Evolutionary conservation across 2,329 filamentous ascomycete species (phyloP).

Genomic region (Ceratocystis eucalypticola): DNA sequence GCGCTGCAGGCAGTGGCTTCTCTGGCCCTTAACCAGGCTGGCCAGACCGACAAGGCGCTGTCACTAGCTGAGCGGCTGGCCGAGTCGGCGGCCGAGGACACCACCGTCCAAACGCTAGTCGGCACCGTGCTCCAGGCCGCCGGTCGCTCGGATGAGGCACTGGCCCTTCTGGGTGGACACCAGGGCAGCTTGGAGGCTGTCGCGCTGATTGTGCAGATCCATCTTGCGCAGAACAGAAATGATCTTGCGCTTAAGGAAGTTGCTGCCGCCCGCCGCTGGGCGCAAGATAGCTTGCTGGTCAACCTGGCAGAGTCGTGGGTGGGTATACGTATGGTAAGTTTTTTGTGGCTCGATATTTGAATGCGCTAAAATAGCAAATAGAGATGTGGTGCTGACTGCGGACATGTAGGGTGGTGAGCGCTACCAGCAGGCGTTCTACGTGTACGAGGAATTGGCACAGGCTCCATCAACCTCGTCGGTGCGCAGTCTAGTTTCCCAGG

Average conservation of each 20-base stretch:
- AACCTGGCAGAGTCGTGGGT: constrained; percentile 96
- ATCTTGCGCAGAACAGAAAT: constrained; percentile 79
- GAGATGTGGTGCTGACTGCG: too few species aligned
- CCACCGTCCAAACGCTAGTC: constrained; percentile 64
- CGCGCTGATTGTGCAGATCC: constrained; percentile 79
- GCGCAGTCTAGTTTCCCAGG: constrained; percentile 69
- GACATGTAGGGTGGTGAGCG: constrained; percentile 66
- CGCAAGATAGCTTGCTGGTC: constrained; percentile 83
- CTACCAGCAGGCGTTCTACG: constrained; percentile 94
- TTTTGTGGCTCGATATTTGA: background rate
- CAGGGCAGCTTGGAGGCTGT: constrained; percentile 72
- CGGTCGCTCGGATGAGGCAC: constrained; percentile 72
- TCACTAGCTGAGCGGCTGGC: constrained; percentile 53
- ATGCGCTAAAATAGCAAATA: background rate
- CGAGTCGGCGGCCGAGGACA: constrained; percentile 54
- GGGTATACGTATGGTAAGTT: constrained; percentile 64
- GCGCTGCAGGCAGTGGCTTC: constrained; percentile 66
- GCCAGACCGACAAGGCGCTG: constrained; percentile 49
- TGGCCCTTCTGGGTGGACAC: constrained; percentile 67
- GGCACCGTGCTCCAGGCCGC: constrained; percentile 71
- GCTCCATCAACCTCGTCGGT: constrained; percentile 66
- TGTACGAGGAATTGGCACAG: constrained; percentile 90
- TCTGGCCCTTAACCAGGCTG: constrained; percentile 53
- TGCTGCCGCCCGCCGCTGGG: constrained; percentile 73
- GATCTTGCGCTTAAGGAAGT: constrained; percentile 89